phyloP scores from a whole-genome alignment of 306 rosid genomes.

The Trichosanthes cucumerina region DNA sequence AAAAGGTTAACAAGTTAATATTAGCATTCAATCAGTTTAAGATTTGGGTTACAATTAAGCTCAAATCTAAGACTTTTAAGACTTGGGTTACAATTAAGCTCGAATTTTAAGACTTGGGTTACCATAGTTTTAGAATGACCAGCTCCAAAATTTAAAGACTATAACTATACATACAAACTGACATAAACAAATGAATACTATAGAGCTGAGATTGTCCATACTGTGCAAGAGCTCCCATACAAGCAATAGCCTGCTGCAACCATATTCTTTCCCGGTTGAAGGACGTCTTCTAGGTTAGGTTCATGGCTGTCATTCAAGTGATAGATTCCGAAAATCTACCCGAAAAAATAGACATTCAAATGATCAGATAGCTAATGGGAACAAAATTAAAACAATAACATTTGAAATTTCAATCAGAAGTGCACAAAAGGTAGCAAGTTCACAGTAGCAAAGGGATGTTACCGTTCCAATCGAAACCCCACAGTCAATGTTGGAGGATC shows the following conservation, averaged over 20 bases:
- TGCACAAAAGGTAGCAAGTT: not conserved
- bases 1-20: not conserved
- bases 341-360: conserved; percentile 1
- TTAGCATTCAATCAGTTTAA: not conserved
- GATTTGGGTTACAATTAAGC: not conserved
- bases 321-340: conserved; percentile 88
- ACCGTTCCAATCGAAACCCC: conserved; percentile 98
- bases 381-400: not conserved
- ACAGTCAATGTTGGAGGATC: conserved; percentile 79
- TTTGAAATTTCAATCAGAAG: not conserved
- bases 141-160: not conserved
- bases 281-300: conserved; percentile 59
- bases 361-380: not conserved
- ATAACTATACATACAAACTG: not conserved
- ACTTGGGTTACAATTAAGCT: not conserved
- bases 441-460: not conserved
- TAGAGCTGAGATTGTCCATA: conserved; percentile 17
- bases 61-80: not conserved
- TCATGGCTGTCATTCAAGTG: conserved; percentile 41
- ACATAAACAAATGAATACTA: conserved; percentile 11
- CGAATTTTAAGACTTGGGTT: not conserved
- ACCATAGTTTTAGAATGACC: not conserved
- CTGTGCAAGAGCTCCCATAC: conserved; percentile 99
- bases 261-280: conserved; percentile 91
- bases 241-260: conserved; percentile 97